Evolutionary conservation across 345 rosid species (phyloP).

Genomic region (Raphanus raphanistrum): DNA sequence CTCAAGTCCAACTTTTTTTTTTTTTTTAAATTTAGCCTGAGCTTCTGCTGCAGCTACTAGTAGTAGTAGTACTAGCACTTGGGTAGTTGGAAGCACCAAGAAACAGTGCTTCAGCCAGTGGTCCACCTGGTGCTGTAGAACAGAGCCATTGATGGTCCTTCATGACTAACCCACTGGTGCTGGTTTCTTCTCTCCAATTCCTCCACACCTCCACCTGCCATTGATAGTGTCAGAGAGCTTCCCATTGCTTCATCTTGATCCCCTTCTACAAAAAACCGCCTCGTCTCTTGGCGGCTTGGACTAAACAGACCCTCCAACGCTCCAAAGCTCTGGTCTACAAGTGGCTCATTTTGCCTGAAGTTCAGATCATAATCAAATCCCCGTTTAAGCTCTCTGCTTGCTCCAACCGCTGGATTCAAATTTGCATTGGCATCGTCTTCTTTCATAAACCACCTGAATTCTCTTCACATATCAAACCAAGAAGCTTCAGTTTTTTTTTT

Average conservation of each 20-base stretch:
- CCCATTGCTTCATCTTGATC: conserved; percentile 47
- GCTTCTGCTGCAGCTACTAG: conserved; percentile 42
- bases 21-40: conserved; percentile 11
- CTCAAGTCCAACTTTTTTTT: neutral
- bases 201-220: conserved; percentile 53
- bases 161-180: conserved; percentile 37
- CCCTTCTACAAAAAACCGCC: conserved; percentile 58
- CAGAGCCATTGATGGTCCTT: conserved; percentile 40
- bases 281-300: conserved; percentile 56
- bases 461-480: conserved; percentile 52
- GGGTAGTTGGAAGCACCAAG: conserved; percentile 43
- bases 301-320: conserved; percentile 37
- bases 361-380: conserved; percentile 23
- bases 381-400: conserved; percentile 37
- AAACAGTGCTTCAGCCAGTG: conserved; percentile 51
- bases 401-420: conserved; percentile 47
- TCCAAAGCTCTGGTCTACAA: conserved; percentile 41
- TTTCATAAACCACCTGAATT: conserved; percentile 71
- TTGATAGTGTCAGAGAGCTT: conserved; percentile 59
- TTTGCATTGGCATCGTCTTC: conserved; percentile 47
- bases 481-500: conserved; percentile 11
- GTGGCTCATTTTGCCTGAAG: conserved; percentile 37
- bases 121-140: conserved; percentile 48
- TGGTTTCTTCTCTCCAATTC: conserved; percentile 39
- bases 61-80: conserved; percentile 37